Base-by-base conservation (phyloP, 2,329 filamentous ascomycete species). In the Plectosphaerella plurivora region DNA sequence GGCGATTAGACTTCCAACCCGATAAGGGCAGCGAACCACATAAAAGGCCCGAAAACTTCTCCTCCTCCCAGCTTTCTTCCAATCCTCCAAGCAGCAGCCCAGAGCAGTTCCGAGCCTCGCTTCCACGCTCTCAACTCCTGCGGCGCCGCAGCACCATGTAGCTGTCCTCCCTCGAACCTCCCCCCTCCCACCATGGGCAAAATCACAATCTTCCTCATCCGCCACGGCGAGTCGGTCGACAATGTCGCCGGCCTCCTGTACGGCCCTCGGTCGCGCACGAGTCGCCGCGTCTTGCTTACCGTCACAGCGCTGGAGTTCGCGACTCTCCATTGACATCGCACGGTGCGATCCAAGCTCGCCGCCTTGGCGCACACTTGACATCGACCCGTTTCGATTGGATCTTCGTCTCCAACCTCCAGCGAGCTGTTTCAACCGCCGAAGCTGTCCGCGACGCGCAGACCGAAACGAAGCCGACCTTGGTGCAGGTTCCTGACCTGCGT, bases 191-290 rank as follows among this genome's bases (percentile, higher is more conserved):
- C 10, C 33, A 57, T 57, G 56, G 50, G 56, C 45, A 47, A 47
- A 39, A 22, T 57, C 50, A 50, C 53, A 50, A 68, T 96, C 51
- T 84, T 91, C 62, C 78, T 96, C 61, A 83, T 96, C 62, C 86
- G 91, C 52, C 91, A 96, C 76, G 91, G 87, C 64, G 91, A 96
- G 73, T 93, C 90, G 15, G 88, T 95, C 58, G 89, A 96, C 71
- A 96, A 96, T 68, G 87, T 94, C 53, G 87, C 87, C 41, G 81
- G 85, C 51, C 71, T 89, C 54, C 92, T 88, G 87, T 89, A 76
- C 62, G 80, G 37, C 37, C 37, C 41, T 44, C 28, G 28, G 28
- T 33, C 28, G 28, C 28, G 28, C 28, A 33, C 28, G 28, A 33
- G 28, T 8, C 28, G 28, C 8, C 28, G 11, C 28, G 28, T 33